Evolutionary conservation across 2,329 filamentous ascomycete species (phyloP).

Genomic region (Rasamsonia emersonii): DNA sequence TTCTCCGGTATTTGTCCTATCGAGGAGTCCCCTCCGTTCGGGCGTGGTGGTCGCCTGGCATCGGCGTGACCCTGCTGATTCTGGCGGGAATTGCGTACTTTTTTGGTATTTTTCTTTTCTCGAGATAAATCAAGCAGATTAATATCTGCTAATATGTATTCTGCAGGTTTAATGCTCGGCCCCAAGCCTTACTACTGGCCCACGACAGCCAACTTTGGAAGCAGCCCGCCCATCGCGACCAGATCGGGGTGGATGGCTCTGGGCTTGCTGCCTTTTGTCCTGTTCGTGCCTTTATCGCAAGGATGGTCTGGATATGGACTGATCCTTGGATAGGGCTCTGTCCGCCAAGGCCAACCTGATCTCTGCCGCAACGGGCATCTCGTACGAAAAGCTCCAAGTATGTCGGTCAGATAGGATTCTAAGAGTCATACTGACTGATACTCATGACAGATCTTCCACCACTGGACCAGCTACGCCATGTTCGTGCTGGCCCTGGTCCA

Average conservation of each 20-base stretch:
- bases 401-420: too few species aligned
- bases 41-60: constrained; percentile 35
- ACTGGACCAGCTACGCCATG: constrained; percentile 46
- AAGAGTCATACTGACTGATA: too few species aligned
- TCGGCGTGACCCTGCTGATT: constrained; percentile 36
- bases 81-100: constrained; percentile 37
- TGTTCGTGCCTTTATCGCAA: constrained; percentile 17
- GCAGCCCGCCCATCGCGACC: constrained; percentile 45
- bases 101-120: constrained; percentile 10
- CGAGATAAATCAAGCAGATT: too few species aligned
- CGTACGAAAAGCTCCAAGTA: constrained; percentile 46
- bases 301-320: neutral
- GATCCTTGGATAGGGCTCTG: constrained; percentile 26
- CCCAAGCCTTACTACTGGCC: constrained; percentile 49
- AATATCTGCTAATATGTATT: neutral
- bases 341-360: constrained; percentile 48
- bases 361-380: constrained; percentile 44
- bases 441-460: constrained; percentile 32
- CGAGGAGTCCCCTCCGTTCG: constrained; percentile 16
- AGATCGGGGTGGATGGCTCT: constrained; percentile 43
- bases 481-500: constrained; percentile 48
- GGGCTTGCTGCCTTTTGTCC: constrained; percentile 42
- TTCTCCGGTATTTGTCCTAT: constrained; percentile 27
- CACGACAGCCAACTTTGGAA: constrained; percentile 34
- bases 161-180: constrained; percentile 35